Conservation (phyloP, 2,329 filamentous ascomycete genomes). For the Chaetothyriales sp. region DNA sequence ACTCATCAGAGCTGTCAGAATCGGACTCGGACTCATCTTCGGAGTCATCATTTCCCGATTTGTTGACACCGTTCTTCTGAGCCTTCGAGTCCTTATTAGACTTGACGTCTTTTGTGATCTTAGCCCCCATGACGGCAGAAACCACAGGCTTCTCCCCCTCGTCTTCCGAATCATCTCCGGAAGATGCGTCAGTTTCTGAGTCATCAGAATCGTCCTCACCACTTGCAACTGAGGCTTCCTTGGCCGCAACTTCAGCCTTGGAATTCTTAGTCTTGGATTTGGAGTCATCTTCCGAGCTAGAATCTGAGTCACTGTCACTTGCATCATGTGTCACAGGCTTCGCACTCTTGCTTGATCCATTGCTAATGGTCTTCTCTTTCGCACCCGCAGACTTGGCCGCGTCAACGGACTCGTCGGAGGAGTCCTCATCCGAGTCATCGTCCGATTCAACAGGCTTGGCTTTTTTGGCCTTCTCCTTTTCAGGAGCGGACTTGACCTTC, state of each 20-base stretch:
- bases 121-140: conserved; percentile 1
- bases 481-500: conserved; percentile 19
- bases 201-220: conserved; percentile 10
- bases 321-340: conserved; percentile 4
- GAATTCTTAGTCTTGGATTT: conserved; percentile 21
- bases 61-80: too few relatives aligned
- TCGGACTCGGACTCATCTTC: conserved; percentile 9
- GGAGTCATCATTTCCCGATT: too few relatives aligned
- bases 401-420: conserved; percentile 14
- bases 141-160: conserved; percentile 8
- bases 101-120: background rate
- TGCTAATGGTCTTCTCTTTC: background rate
- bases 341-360: background rate
- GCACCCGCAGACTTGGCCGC: background rate
- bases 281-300: conserved; percentile 17
- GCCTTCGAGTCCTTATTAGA: too few relatives aligned
- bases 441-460: conserved; percentile 23
- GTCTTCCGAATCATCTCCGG: conserved; percentile 19
- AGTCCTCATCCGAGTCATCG: conserved; percentile 26
- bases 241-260: conserved; percentile 10
- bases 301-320: conserved; percentile 22
- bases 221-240: background rate
- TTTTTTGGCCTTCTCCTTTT: conserved; percentile 30
- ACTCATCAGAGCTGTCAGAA: conserved; percentile 3
- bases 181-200: conserved; percentile 3